phyloP scores from a whole-genome alignment of 306 rosid species.

The Clitoria ternatea region DNA sequence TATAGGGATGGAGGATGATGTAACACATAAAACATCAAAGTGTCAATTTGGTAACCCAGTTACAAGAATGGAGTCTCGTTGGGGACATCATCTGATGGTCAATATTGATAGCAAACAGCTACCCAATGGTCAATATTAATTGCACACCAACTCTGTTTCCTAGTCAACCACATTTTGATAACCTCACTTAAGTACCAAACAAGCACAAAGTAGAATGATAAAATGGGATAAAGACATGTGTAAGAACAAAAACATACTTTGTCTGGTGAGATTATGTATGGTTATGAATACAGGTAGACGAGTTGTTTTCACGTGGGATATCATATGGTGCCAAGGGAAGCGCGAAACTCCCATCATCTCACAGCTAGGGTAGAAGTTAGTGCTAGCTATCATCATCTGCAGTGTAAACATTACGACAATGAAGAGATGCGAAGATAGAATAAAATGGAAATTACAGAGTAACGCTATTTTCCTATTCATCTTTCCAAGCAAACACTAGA shows the following conservation, averaged over 20 bases:
- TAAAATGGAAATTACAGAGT: not conserved
- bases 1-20: no score
- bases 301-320: not conserved
- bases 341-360: slow-evolving; percentile 28
- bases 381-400: slow-evolving; percentile 36
- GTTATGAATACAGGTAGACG: slow-evolving; percentile 20
- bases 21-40: not conserved
- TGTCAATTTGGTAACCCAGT: no score
- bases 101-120: no score
- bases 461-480: no score
- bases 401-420: slow-evolving; percentile 6
- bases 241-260: slow-evolving; percentile 26
- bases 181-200: no score
- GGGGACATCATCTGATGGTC: no score
- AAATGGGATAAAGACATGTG: not conserved
- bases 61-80: no score
- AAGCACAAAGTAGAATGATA: not conserved
- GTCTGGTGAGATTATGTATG: slow-evolving; percentile 8
- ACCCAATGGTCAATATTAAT: no score
- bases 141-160: no score
- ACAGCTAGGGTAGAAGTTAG: slow-evolving; percentile 29
- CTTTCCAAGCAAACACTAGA: no score
- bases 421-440: not conserved
- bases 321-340: slow-evolving; percentile 17
- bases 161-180: no score